phyloP scores from a whole-genome alignment of 1,139 yeast species.

The Sugiyamaella castrensis region DNA sequence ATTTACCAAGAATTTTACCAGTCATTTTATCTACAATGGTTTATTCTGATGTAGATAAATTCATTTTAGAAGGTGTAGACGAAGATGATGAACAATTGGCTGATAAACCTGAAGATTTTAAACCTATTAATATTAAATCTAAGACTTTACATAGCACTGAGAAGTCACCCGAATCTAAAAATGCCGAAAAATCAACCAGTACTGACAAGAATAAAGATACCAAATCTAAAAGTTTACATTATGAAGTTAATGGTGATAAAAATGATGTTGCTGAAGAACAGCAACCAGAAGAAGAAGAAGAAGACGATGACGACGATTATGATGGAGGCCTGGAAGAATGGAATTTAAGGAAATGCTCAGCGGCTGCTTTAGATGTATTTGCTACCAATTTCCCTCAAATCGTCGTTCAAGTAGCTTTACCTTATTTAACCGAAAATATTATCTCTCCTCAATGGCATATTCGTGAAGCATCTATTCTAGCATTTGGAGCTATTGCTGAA shows the following conservation, averaged over 20 bases:
- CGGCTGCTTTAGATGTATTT: constrained; percentile 83
- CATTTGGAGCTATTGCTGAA: constrained; percentile 92
- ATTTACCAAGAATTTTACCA: constrained; percentile 65
- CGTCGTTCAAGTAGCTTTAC: constrained; percentile 66
- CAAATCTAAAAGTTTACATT: constrained; percentile 15
- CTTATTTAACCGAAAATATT: constrained; percentile 69
- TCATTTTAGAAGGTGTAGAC: constrained; percentile 54
- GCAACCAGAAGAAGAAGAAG: constrained; percentile 45
- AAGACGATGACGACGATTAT: constrained; percentile 56
- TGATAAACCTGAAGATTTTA: constrained; percentile 84
- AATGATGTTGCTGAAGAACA: not conserved
- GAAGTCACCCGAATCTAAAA: constrained; percentile 25
- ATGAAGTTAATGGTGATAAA: not conserved
- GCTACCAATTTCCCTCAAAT: constrained; percentile 66
- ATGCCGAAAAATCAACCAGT: not conserved
- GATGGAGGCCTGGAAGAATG: constrained; percentile 74
- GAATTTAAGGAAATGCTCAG: constrained; percentile 91
- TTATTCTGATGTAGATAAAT: constrained; percentile 77
- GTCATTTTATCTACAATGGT: constrained; percentile 79
- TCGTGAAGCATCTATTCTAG: constrained; percentile 89
- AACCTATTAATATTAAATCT: constrained; percentile 69
- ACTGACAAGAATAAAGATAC: constrained; percentile 7
- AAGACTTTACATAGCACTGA: constrained; percentile 57
- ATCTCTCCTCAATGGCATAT: constrained; percentile 76
- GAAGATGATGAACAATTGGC: constrained; percentile 74